Evolutionary conservation across 2,329 filamentous ascomycete species (phyloP).

Genomic region (Cercospora nicotianae): DNA sequence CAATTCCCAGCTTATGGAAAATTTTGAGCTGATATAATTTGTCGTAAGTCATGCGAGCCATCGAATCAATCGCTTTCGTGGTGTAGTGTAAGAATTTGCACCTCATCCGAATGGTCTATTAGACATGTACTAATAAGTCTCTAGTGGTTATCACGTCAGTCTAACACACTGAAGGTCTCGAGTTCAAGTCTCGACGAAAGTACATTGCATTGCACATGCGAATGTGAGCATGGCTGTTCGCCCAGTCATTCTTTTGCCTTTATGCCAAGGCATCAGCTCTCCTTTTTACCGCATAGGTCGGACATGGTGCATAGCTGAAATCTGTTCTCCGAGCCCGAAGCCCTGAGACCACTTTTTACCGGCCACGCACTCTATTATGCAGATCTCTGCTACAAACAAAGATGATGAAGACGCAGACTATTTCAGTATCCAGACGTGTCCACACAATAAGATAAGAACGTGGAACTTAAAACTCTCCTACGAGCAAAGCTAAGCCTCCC

Average conservation of each 20-base stretch:
- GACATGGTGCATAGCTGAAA: neutral
- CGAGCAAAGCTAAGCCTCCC: neutral
- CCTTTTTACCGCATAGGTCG: neutral
- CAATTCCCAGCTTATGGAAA: too few species aligned
- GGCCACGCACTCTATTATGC: neutral
- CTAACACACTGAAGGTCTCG: conserved; percentile 38
- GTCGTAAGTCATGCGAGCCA: too few species aligned
- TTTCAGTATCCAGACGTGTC: neutral
- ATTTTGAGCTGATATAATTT: too few species aligned
- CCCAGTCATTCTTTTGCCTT: neutral
- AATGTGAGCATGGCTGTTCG: neutral
- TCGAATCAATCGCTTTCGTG: too few species aligned
- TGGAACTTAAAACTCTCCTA: neutral
- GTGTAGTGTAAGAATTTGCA: too few species aligned
- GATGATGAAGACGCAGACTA: neutral
- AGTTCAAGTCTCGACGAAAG: conserved; percentile 10
- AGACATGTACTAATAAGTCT: too few species aligned
- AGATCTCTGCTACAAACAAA: neutral
- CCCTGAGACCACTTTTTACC: neutral
- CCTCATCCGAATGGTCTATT: too few species aligned
- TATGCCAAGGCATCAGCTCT: neutral
- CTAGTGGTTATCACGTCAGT: conserved; percentile 51
- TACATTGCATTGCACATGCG: neutral
- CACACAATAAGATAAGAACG: neutral
- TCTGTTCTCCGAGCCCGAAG: neutral